Evolutionary conservation across 305 asterid species (phyloP).

Genomic region (Ajuga reptans): DNA sequence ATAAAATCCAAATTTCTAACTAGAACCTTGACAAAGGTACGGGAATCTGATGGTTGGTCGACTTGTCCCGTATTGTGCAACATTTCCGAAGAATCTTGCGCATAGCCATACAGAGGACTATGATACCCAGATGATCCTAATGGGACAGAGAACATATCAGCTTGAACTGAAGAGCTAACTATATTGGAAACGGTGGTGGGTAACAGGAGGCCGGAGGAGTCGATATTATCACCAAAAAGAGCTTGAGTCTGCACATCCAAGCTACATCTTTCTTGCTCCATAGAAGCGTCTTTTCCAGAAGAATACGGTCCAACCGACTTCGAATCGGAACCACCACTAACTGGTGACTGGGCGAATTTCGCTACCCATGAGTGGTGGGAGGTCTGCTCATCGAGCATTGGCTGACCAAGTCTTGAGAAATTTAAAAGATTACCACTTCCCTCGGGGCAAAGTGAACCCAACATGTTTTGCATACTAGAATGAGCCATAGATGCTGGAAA

Average conservation of each 20-base stretch:
- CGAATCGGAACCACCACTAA: slow-evolving; percentile 37
- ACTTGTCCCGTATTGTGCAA: slow-evolving; percentile 53
- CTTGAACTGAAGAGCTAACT: slow-evolving; percentile 45
- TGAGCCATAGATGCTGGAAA: slow-evolving; percentile 44
- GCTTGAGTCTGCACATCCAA: slow-evolving; percentile 57
- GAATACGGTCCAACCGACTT: slow-evolving; percentile 41
- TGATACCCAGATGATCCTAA: slow-evolving; percentile 57
- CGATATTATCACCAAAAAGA: slow-evolving; percentile 51
- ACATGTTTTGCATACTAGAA: slow-evolving; percentile 53
- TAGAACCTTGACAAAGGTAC: slow-evolving; percentile 72
- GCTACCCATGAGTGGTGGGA: slow-evolving; percentile 61
- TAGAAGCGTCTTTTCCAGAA: slow-evolving; percentile 59
- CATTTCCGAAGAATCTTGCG: slow-evolving; percentile 62
- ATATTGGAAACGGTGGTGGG: slow-evolving; percentile 57
- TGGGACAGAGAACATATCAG: slow-evolving; percentile 52
- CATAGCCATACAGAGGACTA: slow-evolving; percentile 51
- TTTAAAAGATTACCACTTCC: slow-evolving; percentile 56
- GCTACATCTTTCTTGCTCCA: slow-evolving; percentile 46
- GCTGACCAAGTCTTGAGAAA: slow-evolving; percentile 55
- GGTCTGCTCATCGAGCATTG: slow-evolving; percentile 46
- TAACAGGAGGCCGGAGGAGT: slow-evolving; percentile 60
- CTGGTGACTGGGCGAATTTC: slow-evolving; percentile 43
- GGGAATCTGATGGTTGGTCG: slow-evolving; percentile 44
- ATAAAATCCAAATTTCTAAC: slow-evolving; percentile 2
- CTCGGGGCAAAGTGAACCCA: slow-evolving; percentile 60